Evolutionary conservation across 2,329 filamentous ascomycete species (phyloP).

Genomic region (Cercospora sojina): DNA sequence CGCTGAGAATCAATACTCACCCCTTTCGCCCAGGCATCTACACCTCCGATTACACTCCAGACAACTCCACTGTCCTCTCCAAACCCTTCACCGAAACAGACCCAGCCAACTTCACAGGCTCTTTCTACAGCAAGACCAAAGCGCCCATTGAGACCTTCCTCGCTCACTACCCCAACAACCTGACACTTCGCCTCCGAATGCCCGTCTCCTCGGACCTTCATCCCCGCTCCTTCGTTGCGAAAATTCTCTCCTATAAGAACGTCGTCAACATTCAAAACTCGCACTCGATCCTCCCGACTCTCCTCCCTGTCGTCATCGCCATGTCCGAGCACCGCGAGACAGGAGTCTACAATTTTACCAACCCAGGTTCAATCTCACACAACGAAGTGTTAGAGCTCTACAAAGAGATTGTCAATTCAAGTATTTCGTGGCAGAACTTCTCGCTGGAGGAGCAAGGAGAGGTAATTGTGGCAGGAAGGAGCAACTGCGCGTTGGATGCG

Average conservation of each 20-base stretch:
- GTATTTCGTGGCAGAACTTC: constrained; percentile 65
- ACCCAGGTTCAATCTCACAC: constrained; percentile 69
- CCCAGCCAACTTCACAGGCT: constrained; percentile 63
- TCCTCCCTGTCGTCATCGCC: constrained; percentile 61
- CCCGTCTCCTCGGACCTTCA: constrained; percentile 67
- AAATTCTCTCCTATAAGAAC: constrained; percentile 63
- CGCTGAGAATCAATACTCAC: neutral
- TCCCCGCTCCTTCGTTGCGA: constrained; percentile 67
- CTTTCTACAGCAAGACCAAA: constrained; percentile 69
- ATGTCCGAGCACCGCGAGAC: constrained; percentile 61
- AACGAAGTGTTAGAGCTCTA: constrained; percentile 66
- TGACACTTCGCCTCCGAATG: constrained; percentile 68
- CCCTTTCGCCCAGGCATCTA: constrained; percentile 27
- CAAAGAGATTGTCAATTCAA: constrained; percentile 61
- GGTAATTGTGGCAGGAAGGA: constrained; percentile 66
- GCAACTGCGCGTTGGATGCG: constrained; percentile 63
- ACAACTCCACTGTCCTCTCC: constrained; percentile 49
- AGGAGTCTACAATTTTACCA: constrained; percentile 69
- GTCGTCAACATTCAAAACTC: constrained; percentile 69
- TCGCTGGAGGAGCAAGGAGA: constrained; percentile 64
- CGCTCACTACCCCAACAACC: constrained; percentile 61
- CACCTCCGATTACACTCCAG: constrained; percentile 26
- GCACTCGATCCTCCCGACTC: constrained; percentile 64
- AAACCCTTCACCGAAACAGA: constrained; percentile 62
- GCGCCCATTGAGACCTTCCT: constrained; percentile 64